Evolutionary conservation across 345 rosid genomes (phyloP).

Genomic region (Salix koriyanagi): DNA sequence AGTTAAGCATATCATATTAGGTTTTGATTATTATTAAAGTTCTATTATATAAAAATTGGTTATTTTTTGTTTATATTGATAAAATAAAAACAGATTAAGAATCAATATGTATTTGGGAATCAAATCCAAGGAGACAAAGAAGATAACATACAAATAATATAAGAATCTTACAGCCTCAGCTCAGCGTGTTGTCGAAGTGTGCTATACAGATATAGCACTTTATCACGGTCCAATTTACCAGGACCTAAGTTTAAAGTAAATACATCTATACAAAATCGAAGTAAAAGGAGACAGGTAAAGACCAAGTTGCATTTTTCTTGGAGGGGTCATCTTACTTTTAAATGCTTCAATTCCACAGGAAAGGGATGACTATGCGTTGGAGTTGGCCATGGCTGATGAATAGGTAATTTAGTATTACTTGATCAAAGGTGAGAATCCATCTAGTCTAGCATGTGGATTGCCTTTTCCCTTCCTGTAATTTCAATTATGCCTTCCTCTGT

Average conservation of each 20-base stretch:
- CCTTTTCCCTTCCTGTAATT: constrained; percentile 1
- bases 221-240: too few relatives aligned
- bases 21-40: too few relatives aligned
- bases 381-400: constrained; percentile 89
- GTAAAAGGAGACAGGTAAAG: background rate
- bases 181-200: background rate
- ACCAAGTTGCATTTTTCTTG: background rate
- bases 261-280: background rate
- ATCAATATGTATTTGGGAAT: too few relatives aligned
- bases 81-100: too few relatives aligned
- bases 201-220: too few relatives aligned
- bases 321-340: constrained; percentile 3
- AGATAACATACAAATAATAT: background rate
- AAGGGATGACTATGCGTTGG: constrained; percentile 90
- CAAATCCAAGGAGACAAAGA: too few relatives aligned
- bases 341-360: constrained; percentile 49
- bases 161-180: background rate
- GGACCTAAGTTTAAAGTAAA: background rate
- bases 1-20: too few relatives aligned
- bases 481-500: background rate
- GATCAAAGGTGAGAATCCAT: constrained; percentile 9
- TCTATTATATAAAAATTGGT: too few relatives aligned
- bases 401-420: constrained; percentile 13
- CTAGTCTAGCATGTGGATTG: constrained; percentile 11
- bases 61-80: too few relatives aligned